Percentiles rank a stretch among this genome's conserved stretches.
Evolutionary conservation across 768 basidiomycete species (phyloP).

Genomic region (Pisolithus tinctorius): DNA sequence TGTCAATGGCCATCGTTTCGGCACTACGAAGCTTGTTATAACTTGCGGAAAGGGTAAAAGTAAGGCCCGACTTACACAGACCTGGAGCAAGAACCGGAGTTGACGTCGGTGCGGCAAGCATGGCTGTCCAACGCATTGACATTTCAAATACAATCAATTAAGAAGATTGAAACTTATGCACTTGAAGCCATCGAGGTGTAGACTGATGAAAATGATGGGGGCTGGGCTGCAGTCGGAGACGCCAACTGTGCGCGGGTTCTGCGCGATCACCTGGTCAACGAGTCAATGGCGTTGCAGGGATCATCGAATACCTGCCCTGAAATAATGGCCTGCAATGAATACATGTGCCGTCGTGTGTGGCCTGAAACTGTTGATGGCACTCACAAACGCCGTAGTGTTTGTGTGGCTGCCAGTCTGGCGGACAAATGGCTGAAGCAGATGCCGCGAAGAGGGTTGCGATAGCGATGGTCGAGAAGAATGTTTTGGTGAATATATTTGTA

Average conservation of each 20-base stretch:
- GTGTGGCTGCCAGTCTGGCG: too few species aligned
- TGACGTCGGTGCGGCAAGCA: constrained; percentile 22
- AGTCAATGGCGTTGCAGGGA: constrained; percentile 22
- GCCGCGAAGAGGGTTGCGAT: constrained; percentile 2
- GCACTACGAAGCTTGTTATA: too few species aligned
- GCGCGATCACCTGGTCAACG: constrained; percentile 25
- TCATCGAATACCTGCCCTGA: constrained; percentile 26
- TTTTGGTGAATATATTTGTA: background rate
- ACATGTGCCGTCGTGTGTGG: too few species aligned
- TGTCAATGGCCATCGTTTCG: background rate
- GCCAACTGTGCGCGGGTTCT: constrained; percentile 24
- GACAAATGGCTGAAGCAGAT: constrained; percentile 10
- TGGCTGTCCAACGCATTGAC: background rate
- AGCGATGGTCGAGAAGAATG: background rate
- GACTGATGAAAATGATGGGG: constrained; percentile 21
- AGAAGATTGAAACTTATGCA: background rate
- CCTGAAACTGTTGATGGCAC: constrained; percentile 4
- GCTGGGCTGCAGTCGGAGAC: constrained; percentile 26
- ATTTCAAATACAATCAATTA: background rate
- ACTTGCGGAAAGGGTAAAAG: background rate
- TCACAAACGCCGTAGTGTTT: too few species aligned
- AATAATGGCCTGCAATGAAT: background rate
- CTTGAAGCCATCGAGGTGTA: constrained; percentile 1
- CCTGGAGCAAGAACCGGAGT: constrained; percentile 22
- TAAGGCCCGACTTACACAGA: constrained; percentile 21